A percentile compares a stretch with the other conserved stretches of the same genome.
Conservation (phyloP, 1,139 yeast genomes). For the Taphrina flavorubra region DNA sequence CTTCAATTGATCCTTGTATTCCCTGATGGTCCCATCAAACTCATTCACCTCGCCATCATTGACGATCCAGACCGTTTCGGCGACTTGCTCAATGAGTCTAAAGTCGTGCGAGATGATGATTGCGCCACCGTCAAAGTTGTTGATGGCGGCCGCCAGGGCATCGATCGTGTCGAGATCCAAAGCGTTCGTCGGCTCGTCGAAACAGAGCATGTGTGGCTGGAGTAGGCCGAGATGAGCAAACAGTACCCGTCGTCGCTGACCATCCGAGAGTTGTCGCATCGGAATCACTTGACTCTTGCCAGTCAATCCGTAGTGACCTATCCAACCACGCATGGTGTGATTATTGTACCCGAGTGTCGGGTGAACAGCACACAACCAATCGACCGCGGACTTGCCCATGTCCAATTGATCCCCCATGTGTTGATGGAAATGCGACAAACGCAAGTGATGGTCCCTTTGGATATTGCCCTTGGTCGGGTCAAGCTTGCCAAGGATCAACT, state of each 20-base stretch:
- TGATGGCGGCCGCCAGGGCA: constrained; percentile 94
- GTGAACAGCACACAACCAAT: constrained; percentile 87
- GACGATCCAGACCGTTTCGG: constrained; percentile 64
- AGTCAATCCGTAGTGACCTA: constrained; percentile 97
- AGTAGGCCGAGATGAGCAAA: constrained; percentile 94
- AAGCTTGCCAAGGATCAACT: constrained; percentile 93
- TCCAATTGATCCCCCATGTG: constrained; percentile 98
- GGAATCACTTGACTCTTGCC: constrained; percentile 99
- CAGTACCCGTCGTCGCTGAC: constrained; percentile 98
- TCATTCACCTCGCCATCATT: constrained; percentile 41
- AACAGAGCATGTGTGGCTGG: constrained; percentile 87
- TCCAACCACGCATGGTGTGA: constrained; percentile 47
- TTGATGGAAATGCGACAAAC: constrained; percentile 98
- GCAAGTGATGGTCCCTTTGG: constrained; percentile 94
- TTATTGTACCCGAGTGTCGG: constrained; percentile 87
- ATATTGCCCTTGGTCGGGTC: constrained; percentile 92
- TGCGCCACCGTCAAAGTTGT: constrained; percentile 95
- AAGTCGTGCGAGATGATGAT: constrained; percentile 99
- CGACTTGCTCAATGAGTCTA: constrained; percentile 96
- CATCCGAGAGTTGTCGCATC: constrained; percentile 98
- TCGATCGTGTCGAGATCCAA: constrained; percentile 97
- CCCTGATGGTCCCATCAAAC: constrained; percentile 44
- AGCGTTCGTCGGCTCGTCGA: constrained; percentile 99
- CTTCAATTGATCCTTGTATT: constrained; percentile 44
- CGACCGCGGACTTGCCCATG: constrained; percentile 90